Conservation (phyloP, 1,139 yeast genomes). For the Sugiyamaella xylanicola region DNA sequence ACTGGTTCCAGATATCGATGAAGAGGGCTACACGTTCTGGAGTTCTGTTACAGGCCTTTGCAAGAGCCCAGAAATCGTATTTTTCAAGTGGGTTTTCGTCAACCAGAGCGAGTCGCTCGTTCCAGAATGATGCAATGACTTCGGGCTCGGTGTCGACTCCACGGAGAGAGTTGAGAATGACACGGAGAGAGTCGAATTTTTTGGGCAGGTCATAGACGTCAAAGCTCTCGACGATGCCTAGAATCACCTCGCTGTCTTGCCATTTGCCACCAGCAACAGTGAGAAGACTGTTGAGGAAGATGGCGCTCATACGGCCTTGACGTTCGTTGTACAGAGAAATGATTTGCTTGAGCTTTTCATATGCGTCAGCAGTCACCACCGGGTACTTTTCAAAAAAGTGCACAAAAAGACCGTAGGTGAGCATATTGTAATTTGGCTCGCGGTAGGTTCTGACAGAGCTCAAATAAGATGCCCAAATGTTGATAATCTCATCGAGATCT, state of each 20-base stretch:
- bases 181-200: constrained; percentile 74
- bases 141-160: constrained; percentile 58
- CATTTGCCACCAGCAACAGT: constrained; percentile 64
- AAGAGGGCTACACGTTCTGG: constrained; percentile 25
- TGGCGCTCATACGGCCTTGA: constrained; percentile 65
- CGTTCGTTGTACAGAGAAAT: constrained; percentile 59
- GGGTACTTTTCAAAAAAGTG: constrained; percentile 67
- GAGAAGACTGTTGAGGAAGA: constrained; percentile 72
- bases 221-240: constrained; percentile 65
- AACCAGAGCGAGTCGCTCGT: constrained; percentile 55
- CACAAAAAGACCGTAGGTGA: constrained; percentile 69
- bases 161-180: constrained; percentile 74
- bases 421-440: constrained; percentile 63
- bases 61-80: constrained; percentile 85
- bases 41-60: constrained; percentile 38
- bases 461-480: constrained; percentile 68
- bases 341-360: constrained; percentile 57
- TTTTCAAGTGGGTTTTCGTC: constrained; percentile 51
- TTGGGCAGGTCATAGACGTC: constrained; percentile 58
- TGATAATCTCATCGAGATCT: constrained; percentile 59
- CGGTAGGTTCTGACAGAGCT: constrained; percentile 49
- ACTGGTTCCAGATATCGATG: constrained; percentile 19
- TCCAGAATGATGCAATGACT: constrained; percentile 60
- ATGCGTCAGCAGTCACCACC: constrained; percentile 57
- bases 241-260: constrained; percentile 66